Evolutionary conservation across 306 rosid species (phyloP).

Genomic region (Crataegus laevigata): DNA sequence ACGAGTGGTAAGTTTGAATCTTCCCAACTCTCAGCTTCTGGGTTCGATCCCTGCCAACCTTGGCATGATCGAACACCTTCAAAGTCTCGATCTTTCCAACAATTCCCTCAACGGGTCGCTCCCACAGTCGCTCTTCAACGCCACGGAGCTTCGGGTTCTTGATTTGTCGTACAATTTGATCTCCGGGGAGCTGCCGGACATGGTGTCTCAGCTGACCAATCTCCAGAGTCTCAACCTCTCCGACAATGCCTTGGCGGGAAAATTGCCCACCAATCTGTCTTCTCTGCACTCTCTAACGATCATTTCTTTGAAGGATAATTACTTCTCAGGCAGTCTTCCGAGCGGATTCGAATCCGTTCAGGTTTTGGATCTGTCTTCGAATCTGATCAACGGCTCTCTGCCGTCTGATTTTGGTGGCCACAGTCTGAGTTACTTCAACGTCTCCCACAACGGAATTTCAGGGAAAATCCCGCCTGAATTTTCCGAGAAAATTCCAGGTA

Average conservation of each 20-base stretch:
- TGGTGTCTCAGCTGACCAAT: constrained; percentile 19
- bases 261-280: constrained; percentile 39
- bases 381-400: constrained; percentile 67
- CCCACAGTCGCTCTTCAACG: constrained; percentile 44
- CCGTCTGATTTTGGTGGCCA: constrained; percentile 54
- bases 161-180: constrained; percentile 54
- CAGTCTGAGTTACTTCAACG: constrained; percentile 41
- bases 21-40: constrained; percentile 56
- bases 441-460: constrained; percentile 56
- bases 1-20: constrained; percentile 44
- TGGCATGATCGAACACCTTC: constrained; percentile 57
- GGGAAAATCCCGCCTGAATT: constrained; percentile 57
- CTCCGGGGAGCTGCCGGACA: constrained; percentile 48
- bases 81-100: constrained; percentile 65
- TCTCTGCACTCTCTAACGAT: constrained; percentile 37
- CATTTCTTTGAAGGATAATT: constrained; percentile 50
- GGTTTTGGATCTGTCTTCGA: constrained; percentile 72
- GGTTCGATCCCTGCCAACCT: constrained; percentile 66
- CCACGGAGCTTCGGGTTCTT: constrained; percentile 42
- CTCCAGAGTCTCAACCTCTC: constrained; percentile 65
- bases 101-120: constrained; percentile 82
- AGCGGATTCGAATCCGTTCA: constrained; percentile 27
- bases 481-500: constrained; percentile 32
- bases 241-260: constrained; percentile 73
- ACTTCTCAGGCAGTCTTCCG: constrained; percentile 53